Base-by-base conservation (phyloP, 164 flowering plant genomes). In the Kalanchoe fedtschenkoi region DNA sequence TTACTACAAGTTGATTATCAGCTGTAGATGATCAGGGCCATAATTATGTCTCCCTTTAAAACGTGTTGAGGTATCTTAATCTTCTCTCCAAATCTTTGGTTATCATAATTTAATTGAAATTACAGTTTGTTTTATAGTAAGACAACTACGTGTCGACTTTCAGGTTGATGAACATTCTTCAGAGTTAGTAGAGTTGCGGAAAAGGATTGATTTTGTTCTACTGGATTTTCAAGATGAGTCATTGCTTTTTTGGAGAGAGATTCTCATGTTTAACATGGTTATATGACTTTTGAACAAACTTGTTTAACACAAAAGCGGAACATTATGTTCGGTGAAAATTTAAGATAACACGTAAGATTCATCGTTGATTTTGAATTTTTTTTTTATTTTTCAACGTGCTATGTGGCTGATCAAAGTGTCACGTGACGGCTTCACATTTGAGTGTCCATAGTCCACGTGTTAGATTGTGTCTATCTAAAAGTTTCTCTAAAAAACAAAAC, bases 141-240 rank as follows among this genome's bases (percentile, higher is more conserved):
- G 7, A 11, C 51, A 44, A 42, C 5, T 16, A 42, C 47, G 47
- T 42, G 47, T 42, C 47, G 47, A 42, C 6, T 42, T 4, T 42
- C 17, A 17, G 21, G 16, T 42, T 42, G 47, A 3, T 42, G 21
- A 19, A 42, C 21, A 17, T 42, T 42, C 17, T 42, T 19, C 21
- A n/a, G 47, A 42, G 47, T 42, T 42, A 42, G 47, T 42, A 42
- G 47, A 42, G 21, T 21, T 42, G 47, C 47, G n/a, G 47, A 42
- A 42, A 42, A 16, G 47, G 47, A 42, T 21, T 42, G n/a, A 16
- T 4, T 17, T 42, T 0, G 4, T 42, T 42, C n/a, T 42, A 42
- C 21, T 42, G 15, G 6, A 2, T 10, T 42, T 42, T 42, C 47
- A 24, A 28, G n/a, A n/a, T n/a, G n/a, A n/a, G n/a, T n/a, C n/a